Percentiles rank a stretch among this genome's conserved stretches.
Evolutionary conservation across 2,329 filamentous ascomycete genomes (phyloP).

Genomic region (Fusarium domesticum): DNA sequence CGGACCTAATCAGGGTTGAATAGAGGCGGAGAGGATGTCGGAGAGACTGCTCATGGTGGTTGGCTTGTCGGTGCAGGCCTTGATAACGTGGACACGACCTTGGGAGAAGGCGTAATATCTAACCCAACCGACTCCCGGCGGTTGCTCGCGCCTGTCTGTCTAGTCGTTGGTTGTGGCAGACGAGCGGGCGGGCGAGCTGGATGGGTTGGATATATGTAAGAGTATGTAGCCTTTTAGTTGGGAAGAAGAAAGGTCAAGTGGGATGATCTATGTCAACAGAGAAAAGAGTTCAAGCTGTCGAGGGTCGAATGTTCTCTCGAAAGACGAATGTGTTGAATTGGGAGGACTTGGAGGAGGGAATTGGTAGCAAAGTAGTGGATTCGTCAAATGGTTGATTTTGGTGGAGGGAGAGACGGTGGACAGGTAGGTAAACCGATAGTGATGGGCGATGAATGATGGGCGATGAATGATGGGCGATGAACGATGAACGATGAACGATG

Average conservation of each 20-base stretch:
- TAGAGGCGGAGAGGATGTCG: constrained; percentile 27
- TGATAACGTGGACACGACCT: constrained; percentile 11
- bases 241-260: constrained; percentile 11
- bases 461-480: constrained; percentile 15
- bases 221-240: background rate
- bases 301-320: background rate
- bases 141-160: constrained; percentile 23
- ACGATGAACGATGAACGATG: constrained; percentile 18
- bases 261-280: constrained; percentile 6
- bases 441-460: constrained; percentile 8
- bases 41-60: constrained; percentile 35
- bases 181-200: constrained; percentile 24
- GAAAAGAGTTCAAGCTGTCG: background rate
- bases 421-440: constrained; percentile 12
- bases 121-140: constrained; percentile 32
- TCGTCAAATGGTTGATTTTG: background rate
- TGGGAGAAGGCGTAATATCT: constrained; percentile 19
- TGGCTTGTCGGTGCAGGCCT: constrained; percentile 32
- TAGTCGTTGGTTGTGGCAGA: constrained; percentile 21
- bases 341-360: background rate
- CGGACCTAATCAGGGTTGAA: constrained; percentile 31
- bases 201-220: constrained; percentile 20
- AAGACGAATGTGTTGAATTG: background rate
- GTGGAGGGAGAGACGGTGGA: background rate
- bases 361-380: background rate